Evolutionary conservation across 805 yeast genomes (phyloP).

Genomic region (Lipomyces mesembrius): DNA sequence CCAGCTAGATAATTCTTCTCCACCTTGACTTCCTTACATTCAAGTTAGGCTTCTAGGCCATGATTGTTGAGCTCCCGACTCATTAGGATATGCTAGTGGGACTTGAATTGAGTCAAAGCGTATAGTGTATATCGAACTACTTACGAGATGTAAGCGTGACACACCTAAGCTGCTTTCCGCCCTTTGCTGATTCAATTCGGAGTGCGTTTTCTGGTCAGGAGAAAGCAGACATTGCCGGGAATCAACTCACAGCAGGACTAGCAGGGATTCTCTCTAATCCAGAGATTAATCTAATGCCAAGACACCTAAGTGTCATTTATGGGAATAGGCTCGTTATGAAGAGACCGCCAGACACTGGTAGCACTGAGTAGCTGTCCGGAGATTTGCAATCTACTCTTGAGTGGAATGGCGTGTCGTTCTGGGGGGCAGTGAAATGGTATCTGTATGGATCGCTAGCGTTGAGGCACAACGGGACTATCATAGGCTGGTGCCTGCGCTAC

Average conservation of each 20-base stretch:
- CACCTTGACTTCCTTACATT: too few species aligned
- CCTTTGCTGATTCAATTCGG: slow-evolving; percentile 3
- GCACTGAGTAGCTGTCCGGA: slow-evolving; percentile 52
- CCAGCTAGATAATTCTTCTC: too few species aligned
- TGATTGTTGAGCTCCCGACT: too few species aligned
- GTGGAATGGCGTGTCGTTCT: slow-evolving; percentile 58
- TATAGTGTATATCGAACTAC: too few species aligned
- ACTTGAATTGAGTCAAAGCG: too few species aligned
- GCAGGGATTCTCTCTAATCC: slow-evolving; percentile 55
- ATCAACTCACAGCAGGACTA: slow-evolving; percentile 51
- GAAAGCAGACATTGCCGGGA: slow-evolving; percentile 50
- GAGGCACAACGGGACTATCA: slow-evolving; percentile 59
- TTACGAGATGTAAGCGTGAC: too few species aligned
- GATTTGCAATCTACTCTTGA: slow-evolving; percentile 58
- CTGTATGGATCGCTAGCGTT: slow-evolving; percentile 59
- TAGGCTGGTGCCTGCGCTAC: slow-evolving; percentile 58
- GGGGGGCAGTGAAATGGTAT: slow-evolving; percentile 56
- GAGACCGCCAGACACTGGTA: slow-evolving; percentile 55
- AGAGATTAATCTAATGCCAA: slow-evolving; percentile 53
- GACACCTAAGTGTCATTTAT: slow-evolving; percentile 44
- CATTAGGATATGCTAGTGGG: too few species aligned
- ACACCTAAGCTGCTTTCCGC: too few species aligned
- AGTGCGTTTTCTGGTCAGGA: slow-evolving; percentile 51
- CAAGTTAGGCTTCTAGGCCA: too few species aligned
- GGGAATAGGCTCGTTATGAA: slow-evolving; percentile 57